A percentile compares a stretch with the other conserved stretches of the same genome.
These are phyloP conservation scores for Eimeria falciformis DNA, from an alignment of 169 alveolate genomes.

Conservation along the genomic window DNA sequence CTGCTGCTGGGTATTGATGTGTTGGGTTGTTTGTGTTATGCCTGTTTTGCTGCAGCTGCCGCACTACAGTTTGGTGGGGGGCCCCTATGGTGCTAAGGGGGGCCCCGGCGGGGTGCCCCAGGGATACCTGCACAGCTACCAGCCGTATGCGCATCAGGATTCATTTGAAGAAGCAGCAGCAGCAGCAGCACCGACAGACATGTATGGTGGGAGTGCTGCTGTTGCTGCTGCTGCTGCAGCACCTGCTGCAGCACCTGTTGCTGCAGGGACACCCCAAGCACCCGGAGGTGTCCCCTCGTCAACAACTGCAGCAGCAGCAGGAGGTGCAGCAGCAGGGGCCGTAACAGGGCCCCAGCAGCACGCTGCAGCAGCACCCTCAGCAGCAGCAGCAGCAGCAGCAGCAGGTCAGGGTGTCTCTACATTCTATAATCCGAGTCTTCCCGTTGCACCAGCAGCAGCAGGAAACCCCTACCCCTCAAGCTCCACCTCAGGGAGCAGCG, in stretches of 20 bases:
- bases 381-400: conserved; percentile 42
- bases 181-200: conserved; percentile 54
- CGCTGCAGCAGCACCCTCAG: conserved; percentile 48
- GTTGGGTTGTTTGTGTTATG: conserved; percentile 12
- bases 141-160: conserved; percentile 35
- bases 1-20: background rate
- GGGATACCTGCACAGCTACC: conserved; percentile 60
- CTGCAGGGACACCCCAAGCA: conserved; percentile 16
- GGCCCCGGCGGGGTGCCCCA: conserved; percentile 62
- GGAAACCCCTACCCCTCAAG: conserved; percentile 53
- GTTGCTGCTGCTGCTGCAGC: conserved; percentile 40
- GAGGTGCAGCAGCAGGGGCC: conserved; percentile 33
- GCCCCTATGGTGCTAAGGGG: conserved; percentile 65
- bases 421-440: conserved; percentile 43
- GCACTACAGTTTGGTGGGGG: conserved; percentile 62
- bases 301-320: conserved; percentile 51
- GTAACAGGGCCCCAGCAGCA: conserved; percentile 59
- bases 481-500: conserved; percentile 14
- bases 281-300: conserved; percentile 52
- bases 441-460: conserved; percentile 45
- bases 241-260: conserved; percentile 52
- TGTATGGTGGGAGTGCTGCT: conserved; percentile 38
- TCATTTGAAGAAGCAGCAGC: conserved; percentile 55
- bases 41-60: conserved; percentile 34
- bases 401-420: conserved; percentile 62